Percentiles rank a stretch among this genome's conserved stretches.
Evolutionary conservation across 2,329 filamentous ascomycete genomes (phyloP).

Genomic region (Colletotrichum magnum): DNA sequence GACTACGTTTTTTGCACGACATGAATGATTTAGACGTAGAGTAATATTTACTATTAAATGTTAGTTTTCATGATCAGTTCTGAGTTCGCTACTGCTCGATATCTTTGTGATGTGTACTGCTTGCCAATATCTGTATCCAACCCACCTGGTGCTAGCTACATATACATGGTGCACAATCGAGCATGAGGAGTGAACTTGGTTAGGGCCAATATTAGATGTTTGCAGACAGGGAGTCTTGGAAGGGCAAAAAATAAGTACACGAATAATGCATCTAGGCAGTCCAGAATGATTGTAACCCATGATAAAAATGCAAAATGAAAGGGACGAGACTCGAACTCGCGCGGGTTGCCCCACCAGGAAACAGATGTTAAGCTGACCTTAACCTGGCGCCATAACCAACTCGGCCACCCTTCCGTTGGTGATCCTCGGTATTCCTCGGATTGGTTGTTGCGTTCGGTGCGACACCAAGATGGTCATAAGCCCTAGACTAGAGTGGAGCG

Average conservation of each 20-base stretch:
- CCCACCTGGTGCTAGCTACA: too few species aligned
- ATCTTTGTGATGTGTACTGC: background rate
- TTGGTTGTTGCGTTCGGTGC: rapidly evolving
- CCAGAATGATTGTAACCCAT: background rate
- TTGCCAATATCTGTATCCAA: too few species aligned
- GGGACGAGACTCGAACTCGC: constrained; percentile 41
- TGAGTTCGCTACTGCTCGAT: background rate
- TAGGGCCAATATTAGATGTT: too few species aligned
- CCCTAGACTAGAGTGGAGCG: constrained; percentile 14
- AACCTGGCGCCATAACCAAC: constrained; percentile 42
- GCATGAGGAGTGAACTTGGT: too few species aligned
- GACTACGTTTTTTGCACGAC: background rate
- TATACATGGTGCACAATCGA: too few species aligned
- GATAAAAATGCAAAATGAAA: constrained; percentile 32
- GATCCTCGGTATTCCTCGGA: background rate
- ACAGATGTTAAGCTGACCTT: constrained; percentile 40
- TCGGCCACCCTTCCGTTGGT: constrained; percentile 38
- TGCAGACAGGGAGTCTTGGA: too few species aligned
- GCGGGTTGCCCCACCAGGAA: constrained; percentile 41
- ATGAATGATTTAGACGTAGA: constrained; percentile 12
- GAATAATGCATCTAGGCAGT: background rate
- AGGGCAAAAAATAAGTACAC: too few species aligned
- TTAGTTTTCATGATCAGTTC: background rate
- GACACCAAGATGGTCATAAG: background rate
- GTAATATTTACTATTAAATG: constrained; percentile 15